A percentile compares a stretch with the other conserved stretches of the same genome.
Conservation (phyloP, 2,329 filamentous ascomycete species). For the Rutstroemia sp. region DNA sequence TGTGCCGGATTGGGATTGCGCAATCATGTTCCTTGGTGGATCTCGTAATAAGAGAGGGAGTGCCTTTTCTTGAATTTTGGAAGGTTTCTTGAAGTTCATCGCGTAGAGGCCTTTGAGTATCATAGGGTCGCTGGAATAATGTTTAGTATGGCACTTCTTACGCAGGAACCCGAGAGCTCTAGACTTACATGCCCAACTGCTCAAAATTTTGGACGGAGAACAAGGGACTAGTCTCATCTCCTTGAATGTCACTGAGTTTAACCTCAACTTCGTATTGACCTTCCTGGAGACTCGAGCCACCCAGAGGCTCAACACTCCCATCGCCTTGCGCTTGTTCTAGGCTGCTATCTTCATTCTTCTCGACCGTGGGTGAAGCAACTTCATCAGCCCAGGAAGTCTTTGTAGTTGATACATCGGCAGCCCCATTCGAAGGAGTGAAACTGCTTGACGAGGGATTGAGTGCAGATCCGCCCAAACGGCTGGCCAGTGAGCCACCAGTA, state of each 20-base stretch:
- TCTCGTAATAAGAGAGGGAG: conserved; percentile 80
- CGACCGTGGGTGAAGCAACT: conserved; percentile 26
- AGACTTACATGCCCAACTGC: conserved; percentile 67
- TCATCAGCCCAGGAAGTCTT: conserved; percentile 35
- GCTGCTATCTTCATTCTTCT: conserved; percentile 9
- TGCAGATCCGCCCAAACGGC: not conserved
- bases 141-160: conserved; percentile 8
- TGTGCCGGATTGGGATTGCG: conserved; percentile 97
- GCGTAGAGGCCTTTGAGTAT: conserved; percentile 71
- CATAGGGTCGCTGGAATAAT: conserved; percentile 39
- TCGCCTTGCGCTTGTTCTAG: conserved; percentile 34
- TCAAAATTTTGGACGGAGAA: conserved; percentile 80
- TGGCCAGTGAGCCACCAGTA: conserved; percentile 13
- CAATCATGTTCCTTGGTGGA: conserved; percentile 90
- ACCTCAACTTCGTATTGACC: conserved; percentile 85
- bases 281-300: conserved; percentile 54
- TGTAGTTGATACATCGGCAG: conserved; percentile 7
- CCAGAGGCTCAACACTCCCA: conserved; percentile 34
- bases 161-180: not conserved
- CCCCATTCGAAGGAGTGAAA: not conserved
- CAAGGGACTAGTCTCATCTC: conserved; percentile 78
- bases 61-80: conserved; percentile 95
- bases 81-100: conserved; percentile 89
- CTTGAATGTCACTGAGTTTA: conserved; percentile 82
- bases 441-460: not conserved